phyloP scores from a whole-genome alignment of 2,329 filamentous ascomycete species.

The Xylaria sp. region DNA sequence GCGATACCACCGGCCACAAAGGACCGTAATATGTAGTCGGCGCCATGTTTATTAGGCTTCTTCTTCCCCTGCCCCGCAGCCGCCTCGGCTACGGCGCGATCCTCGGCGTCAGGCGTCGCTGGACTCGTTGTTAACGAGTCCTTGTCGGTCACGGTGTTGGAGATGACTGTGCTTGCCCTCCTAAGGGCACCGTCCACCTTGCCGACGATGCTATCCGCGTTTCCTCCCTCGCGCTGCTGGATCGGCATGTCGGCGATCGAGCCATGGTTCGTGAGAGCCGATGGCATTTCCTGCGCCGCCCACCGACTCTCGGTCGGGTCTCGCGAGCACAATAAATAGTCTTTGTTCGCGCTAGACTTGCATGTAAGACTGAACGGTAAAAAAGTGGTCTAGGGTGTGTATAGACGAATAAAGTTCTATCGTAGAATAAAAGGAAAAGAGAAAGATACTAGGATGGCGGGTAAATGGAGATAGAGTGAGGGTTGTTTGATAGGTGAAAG shows the following conservation, averaged over 20 bases:
- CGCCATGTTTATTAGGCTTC: constrained; percentile 74
- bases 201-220: constrained; percentile 43
- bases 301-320: constrained; percentile 39
- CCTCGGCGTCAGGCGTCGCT: constrained; percentile 57
- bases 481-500: constrained; percentile 5
- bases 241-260: constrained; percentile 65
- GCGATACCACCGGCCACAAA: constrained; percentile 89
- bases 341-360: constrained; percentile 19
- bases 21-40: constrained; percentile 86
- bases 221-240: constrained; percentile 54
- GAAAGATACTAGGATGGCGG: constrained; percentile 7
- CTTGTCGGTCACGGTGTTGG: constrained; percentile 32
- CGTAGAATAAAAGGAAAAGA: neutral
- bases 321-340: neutral
- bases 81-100: constrained; percentile 54
- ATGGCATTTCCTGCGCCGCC: constrained; percentile 61
- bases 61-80: constrained; percentile 57
- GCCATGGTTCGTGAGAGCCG: constrained; percentile 67
- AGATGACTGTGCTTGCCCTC: constrained; percentile 44
- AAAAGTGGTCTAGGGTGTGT: neutral
- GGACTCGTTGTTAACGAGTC: constrained; percentile 41
- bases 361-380: constrained; percentile 27
- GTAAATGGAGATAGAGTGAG: constrained; percentile 28
- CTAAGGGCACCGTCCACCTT: constrained; percentile 48
- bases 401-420: neutral